Evolutionary conservation across 2,329 filamentous ascomycete genomes (phyloP).

Genomic region (Trichoderma atrobrunneum): DNA sequence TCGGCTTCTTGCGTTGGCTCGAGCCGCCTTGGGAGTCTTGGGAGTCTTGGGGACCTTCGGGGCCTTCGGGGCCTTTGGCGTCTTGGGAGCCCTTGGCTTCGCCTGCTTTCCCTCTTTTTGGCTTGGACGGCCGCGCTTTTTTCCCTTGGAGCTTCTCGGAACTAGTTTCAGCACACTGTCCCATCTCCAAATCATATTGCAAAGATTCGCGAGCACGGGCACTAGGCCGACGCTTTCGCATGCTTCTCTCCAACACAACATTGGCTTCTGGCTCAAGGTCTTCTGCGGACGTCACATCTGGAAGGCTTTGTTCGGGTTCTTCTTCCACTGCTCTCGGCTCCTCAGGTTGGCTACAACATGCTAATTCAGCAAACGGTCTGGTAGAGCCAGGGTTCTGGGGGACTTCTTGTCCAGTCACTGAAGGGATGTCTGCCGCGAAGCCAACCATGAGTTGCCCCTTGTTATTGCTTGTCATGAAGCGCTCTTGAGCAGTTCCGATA

Average conservation of each 20-base stretch:
- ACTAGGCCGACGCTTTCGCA: slow-evolving; percentile 3
- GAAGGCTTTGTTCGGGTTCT: neutral
- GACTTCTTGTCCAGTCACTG: neutral
- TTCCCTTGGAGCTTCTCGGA: slow-evolving; percentile 1
- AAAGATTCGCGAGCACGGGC: slow-evolving; percentile 9
- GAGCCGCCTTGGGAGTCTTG: neutral
- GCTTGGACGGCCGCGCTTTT: neutral
- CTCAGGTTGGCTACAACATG: neutral
- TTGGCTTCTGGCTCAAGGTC: neutral
- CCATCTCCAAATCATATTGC: slow-evolving; percentile 7
- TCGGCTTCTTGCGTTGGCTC: neutral
- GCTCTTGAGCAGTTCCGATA: slow-evolving; percentile 7
- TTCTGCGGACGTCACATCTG: neutral
- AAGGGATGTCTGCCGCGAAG: neutral
- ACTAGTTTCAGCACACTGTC: neutral
- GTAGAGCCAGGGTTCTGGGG: slow-evolving; percentile 1
- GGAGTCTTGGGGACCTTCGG: neutral
- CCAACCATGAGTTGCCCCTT: slow-evolving; percentile 14
- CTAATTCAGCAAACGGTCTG: neutral
- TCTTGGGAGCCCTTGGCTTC: neutral
- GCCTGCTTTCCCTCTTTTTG: neutral
- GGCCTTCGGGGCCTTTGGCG: neutral
- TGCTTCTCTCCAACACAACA: neutral
- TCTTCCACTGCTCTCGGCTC: neutral
- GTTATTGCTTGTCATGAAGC: slow-evolving; percentile 17